Conservation (phyloP, 257 asterid genomes). For the Phtheirospermum japonicum region DNA sequence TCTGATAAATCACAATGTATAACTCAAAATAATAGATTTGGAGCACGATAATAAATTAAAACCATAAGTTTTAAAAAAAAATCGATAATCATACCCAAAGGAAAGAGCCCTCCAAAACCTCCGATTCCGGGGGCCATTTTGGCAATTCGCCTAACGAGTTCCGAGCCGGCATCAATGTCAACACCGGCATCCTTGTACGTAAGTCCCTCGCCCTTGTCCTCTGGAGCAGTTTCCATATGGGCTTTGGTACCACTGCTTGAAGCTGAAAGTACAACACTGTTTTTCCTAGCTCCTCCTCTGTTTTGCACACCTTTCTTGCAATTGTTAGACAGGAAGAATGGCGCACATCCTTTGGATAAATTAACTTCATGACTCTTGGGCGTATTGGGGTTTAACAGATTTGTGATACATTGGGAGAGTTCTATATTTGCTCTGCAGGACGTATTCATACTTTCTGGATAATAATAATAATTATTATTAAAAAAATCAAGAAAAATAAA, state of each 20-base stretch:
- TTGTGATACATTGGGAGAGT: slow-evolving; percentile 28
- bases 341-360: slow-evolving; percentile 23
- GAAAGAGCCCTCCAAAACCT: slow-evolving; percentile 96
- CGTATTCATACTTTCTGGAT: slow-evolving; percentile 30
- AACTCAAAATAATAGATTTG: not conserved
- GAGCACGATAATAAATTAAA: not conserved
- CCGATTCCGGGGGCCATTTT: slow-evolving; percentile 98
- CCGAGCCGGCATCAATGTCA: slow-evolving; percentile 95
- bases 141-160: slow-evolving; percentile 85
- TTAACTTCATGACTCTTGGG: slow-evolving; percentile 19
- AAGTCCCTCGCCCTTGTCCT: slow-evolving; percentile 40
- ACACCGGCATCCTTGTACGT: slow-evolving; percentile 96
- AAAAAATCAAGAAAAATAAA: too few species aligned
- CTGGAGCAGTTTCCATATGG: slow-evolving; percentile 30
- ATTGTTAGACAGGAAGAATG: slow-evolving; percentile 26
- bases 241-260: slow-evolving; percentile 31
- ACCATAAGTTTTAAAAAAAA: not conserved
- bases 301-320: slow-evolving; percentile 23
- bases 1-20: not conserved
- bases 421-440: slow-evolving; percentile 37
- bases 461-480: too few species aligned
- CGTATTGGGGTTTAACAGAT: slow-evolving; percentile 18
- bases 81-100: slow-evolving; percentile 51
- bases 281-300: slow-evolving; percentile 30
- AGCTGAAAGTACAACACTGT: slow-evolving; percentile 27